Conservation (phyloP, 352 stramenopile genomes). For the Phytophthora citrophthora region DNA sequence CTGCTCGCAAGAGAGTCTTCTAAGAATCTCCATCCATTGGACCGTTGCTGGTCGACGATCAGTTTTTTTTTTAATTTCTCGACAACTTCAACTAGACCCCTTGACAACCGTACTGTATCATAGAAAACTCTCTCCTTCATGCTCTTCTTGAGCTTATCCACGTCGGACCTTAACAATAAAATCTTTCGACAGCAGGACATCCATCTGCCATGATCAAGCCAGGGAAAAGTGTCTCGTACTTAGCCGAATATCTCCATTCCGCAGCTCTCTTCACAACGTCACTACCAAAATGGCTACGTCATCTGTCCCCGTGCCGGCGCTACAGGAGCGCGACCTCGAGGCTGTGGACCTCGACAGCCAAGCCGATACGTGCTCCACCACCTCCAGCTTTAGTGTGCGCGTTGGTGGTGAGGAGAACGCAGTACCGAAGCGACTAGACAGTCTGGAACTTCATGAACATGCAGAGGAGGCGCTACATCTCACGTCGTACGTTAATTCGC, state of each 20-base stretch:
- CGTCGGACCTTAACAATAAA: no score
- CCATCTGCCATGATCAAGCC: constrained; percentile 10
- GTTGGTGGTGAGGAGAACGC: constrained; percentile 2
- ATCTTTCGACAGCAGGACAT: neutral
- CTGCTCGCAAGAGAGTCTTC: no score
- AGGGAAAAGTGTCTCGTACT: constrained; percentile 1
- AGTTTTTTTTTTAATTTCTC: constrained; percentile 3
- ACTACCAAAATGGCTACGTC: constrained; percentile 21
- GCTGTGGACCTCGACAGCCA: constrained; percentile 35
- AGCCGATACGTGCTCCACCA: constrained; percentile 33
- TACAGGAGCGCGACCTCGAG: constrained; percentile 40
- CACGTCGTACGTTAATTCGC: constrained; percentile 42
- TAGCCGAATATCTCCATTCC: constrained; percentile 5
- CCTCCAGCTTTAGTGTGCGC: constrained; percentile 35
- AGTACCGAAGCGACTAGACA: constrained; percentile 25
- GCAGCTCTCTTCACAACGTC: constrained; percentile 20
- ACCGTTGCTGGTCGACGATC: neutral
- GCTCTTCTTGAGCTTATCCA: no score
- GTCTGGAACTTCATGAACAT: constrained; percentile 26
- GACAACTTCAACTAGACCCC: constrained; percentile 1
- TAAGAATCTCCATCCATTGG: neutral
- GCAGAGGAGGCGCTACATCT: constrained; percentile 40
- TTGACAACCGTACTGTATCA: neutral
- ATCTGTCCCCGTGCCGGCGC: constrained; percentile 5
- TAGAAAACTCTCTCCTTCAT: neutral